Evolutionary conservation across 148 eudicot genomes (phyloP), one percentile per base, ranked within the genome.

Genomic region (Gaultheria prostrata): DNA sequence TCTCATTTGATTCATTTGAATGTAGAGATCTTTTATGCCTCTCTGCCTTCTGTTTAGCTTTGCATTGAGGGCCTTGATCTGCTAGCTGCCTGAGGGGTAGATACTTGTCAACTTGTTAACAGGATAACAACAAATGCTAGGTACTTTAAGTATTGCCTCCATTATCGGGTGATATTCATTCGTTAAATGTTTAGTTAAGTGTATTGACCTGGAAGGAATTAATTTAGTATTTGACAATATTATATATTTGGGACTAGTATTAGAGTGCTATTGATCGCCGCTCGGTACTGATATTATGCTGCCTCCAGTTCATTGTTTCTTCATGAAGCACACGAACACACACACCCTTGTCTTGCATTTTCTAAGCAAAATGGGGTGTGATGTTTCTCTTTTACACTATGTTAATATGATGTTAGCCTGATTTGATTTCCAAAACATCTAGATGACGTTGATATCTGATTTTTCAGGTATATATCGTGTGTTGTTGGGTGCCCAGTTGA

Each of bases 401-500:
- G 17, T 13, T 18, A 7, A 20, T 24, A 24, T 18, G 30, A 17
- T 63, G 11, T 53, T 30, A 20, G 46, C 3, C 26, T 46, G 39
- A 13, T 75, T n/a, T 76, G 11, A 7, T 70, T 21, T 81, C 30
- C 43, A 63, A 56, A 48, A 51, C 1, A 76, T 43, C 10, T 43
- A 43, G 82, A 59, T 78, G 65, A 79, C 79, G 81, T 51, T 4
- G 54, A 76, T 83, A 77, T 74, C 32, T 79, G 24, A 80, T 83
- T 84, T 79, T 77, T 49, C 86, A 96, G 99, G 80, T 96, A 96
- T 84, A 85, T 96, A 89, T 96, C 99, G 56, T 96, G 99, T 87
- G 94, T 94, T 88, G 98, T 94, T 83, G 99, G 99, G 48, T 96
- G 99, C 83, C 99, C 98, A 21, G 89, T 94, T 86, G 99, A 96